Evolutionary conservation across 2,329 filamentous ascomycete genomes (phyloP).

Genomic region (Penicillium vulpinum): DNA sequence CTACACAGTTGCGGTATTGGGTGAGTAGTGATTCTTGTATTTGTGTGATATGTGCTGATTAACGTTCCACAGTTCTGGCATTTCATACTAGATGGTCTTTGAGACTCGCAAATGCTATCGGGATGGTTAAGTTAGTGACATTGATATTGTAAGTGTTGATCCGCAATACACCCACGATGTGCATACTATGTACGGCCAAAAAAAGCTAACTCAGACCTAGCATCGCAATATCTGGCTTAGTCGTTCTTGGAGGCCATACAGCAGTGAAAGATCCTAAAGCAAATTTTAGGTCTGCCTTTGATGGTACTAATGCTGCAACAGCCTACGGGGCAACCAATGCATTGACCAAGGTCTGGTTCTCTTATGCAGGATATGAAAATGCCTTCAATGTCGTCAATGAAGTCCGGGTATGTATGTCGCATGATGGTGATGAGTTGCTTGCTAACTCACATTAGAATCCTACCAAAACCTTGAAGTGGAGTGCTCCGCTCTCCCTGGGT

Average conservation of each 20-base stretch:
- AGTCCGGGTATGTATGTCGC: constrained; percentile 45
- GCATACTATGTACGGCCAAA: rapidly evolving
- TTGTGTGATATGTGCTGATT: background rate
- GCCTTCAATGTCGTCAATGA: constrained; percentile 65
- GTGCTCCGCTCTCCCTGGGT: constrained; percentile 52
- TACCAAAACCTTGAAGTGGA: constrained; percentile 54
- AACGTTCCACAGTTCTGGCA: constrained; percentile 38
- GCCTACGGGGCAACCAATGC: constrained; percentile 56
- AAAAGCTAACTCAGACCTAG: constrained; percentile 14
- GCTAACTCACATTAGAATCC: constrained; percentile 48
- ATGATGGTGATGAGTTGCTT: background rate
- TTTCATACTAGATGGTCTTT: constrained; percentile 61
- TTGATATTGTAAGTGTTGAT: constrained; percentile 53
- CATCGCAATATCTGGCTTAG: constrained; percentile 61
- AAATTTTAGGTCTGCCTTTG: constrained; percentile 59
- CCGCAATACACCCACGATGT: rapidly evolving
- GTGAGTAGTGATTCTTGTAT: constrained; percentile 38
- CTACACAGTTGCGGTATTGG: constrained; percentile 60
- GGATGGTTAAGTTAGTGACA: constrained; percentile 60
- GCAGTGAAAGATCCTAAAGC: constrained; percentile 51
- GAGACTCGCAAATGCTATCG: constrained; percentile 57
- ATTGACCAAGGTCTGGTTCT: constrained; percentile 60
- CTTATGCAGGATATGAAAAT: constrained; percentile 59
- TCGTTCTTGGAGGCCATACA: constrained; percentile 60
- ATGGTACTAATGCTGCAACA: constrained; percentile 47